A percentile compares a stretch with the other conserved stretches of the same genome.
Evolutionary conservation across 2,329 filamentous ascomycete species (phyloP).

Genomic region (Exophiala sp.): DNA sequence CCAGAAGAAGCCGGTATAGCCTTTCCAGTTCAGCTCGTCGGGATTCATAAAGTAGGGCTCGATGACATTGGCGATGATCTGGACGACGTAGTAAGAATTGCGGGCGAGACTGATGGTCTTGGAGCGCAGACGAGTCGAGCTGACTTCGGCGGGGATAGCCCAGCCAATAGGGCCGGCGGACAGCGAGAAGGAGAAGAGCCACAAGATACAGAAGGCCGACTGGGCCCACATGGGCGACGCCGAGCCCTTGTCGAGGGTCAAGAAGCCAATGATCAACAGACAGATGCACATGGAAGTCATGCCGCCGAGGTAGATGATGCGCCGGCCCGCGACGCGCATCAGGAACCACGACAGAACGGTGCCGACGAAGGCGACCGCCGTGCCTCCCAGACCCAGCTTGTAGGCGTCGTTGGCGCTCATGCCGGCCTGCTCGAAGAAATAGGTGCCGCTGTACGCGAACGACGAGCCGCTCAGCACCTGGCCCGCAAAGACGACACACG

Average conservation of each 20-base stretch:
- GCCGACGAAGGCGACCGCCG: conserved; percentile 29
- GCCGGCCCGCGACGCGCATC: neutral
- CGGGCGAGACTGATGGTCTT: conserved; percentile 52
- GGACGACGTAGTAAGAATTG: conserved; percentile 46
- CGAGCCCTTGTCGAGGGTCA: conserved; percentile 30
- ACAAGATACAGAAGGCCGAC: conserved; percentile 51
- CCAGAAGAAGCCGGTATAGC: conserved; percentile 36
- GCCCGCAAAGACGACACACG: conserved; percentile 32
- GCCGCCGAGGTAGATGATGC: neutral
- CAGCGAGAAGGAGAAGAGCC: too few species aligned
- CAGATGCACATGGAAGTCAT: neutral
- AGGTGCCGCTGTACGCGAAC: conserved; percentile 41
- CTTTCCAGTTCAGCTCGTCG: conserved; percentile 38
- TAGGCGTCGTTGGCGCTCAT: too few species aligned
- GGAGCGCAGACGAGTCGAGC: conserved; percentile 49
- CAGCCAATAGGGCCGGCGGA: conserved; percentile 52
- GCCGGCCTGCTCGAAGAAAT: conserved; percentile 43
- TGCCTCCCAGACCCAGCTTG: conserved; percentile 38
- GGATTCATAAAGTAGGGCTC: conserved; percentile 30
- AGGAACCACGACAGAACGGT: neutral
- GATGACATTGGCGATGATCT: conserved; percentile 38
- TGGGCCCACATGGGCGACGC: conserved; percentile 49
- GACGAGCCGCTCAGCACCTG: conserved; percentile 32
- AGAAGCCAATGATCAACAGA: conserved; percentile 9
- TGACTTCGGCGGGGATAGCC: conserved; percentile 48